Evolutionary conservation across 139 green algal genomes (phyloP).

Genomic region (Helicosporidium sp.): DNA sequence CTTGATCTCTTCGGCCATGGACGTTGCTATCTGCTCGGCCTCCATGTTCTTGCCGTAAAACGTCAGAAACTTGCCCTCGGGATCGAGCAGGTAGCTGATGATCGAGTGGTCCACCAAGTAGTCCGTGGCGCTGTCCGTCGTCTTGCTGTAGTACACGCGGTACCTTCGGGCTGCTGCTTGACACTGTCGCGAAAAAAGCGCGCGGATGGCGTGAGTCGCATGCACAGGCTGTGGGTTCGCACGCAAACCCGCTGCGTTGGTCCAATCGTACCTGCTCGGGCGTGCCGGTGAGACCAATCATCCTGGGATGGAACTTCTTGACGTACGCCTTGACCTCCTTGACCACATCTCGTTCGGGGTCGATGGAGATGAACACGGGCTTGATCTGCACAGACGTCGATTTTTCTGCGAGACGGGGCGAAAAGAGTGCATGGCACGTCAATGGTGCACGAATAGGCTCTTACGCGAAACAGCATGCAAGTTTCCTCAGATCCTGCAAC

Average conservation of each 20-base stretch:
- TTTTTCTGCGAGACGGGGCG: constrained; percentile 20
- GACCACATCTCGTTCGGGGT: constrained; percentile 71
- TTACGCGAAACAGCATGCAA: no score
- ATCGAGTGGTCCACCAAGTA: constrained; percentile 98
- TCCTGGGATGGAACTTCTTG: constrained; percentile 77
- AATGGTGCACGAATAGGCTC: no score
- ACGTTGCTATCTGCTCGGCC: constrained; percentile 21
- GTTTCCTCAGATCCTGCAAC: no score
- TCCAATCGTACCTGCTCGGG: constrained; percentile 28
- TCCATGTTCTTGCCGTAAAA: constrained; percentile 68
- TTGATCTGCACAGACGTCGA: constrained; percentile 21
- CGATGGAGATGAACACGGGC: constrained; percentile 88
- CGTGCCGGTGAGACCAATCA: constrained; percentile 82
- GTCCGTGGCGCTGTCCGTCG: constrained; percentile 38
- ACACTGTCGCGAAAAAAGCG: no score
- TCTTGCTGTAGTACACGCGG: constrained; percentile 80
- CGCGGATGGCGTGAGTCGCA: no score
- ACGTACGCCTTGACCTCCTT: constrained; percentile 61
- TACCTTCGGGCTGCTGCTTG: constrained; percentile 42
- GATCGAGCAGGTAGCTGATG: constrained; percentile 87
- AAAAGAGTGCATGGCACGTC: no score
- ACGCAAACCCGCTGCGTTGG: constrained; percentile 13
- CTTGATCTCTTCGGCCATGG: neutral
- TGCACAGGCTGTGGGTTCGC: no score
- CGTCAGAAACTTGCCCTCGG: constrained; percentile 73